Percentiles rank a stretch among this genome's conserved stretches.
phyloP scores from a whole-genome alignment of 108 stramenopile genomes.

The Nitzschia sp. region DNA sequence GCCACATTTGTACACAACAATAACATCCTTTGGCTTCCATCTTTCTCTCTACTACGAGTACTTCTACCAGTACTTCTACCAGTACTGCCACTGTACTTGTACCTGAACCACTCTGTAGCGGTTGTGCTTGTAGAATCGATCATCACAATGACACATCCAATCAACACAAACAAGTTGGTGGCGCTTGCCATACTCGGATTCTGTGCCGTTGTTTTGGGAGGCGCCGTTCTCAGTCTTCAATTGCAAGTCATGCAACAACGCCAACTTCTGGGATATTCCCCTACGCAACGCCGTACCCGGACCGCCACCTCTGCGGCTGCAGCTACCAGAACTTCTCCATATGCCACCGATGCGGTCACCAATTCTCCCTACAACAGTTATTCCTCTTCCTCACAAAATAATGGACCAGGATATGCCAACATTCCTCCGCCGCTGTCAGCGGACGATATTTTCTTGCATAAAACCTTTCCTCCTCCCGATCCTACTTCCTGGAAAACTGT shows the following conservation, averaged over 20 bases:
- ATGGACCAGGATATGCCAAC: not conserved
- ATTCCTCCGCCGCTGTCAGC: not conserved
- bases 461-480: slow-evolving; percentile 12
- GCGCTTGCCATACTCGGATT: slow-evolving; percentile 34
- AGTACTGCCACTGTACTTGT: not conserved
- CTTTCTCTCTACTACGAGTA: not conserved
- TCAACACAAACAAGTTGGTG: slow-evolving; percentile 33
- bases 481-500: slow-evolving; percentile 8
- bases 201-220: slow-evolving; percentile 39
- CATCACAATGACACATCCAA: slow-evolving; percentile 1
- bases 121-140: not conserved
- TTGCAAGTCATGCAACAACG: slow-evolving; percentile 27
- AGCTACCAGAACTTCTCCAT: not conserved
- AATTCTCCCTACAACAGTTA: too few species aligned
- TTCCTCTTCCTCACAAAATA: not conserved
- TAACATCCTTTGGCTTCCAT: too few species aligned
- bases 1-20: too few species aligned
- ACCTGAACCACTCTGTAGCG: not conserved
- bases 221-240: slow-evolving; percentile 35
- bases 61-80: not conserved
- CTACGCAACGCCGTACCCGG: too few species aligned
- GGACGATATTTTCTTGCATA: slow-evolving; percentile 1
- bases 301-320: not conserved
- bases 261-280: not conserved
- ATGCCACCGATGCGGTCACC: too few species aligned